Conservation (phyloP, 805 yeast genomes). For the Lipomyces orientalis region DNA sequence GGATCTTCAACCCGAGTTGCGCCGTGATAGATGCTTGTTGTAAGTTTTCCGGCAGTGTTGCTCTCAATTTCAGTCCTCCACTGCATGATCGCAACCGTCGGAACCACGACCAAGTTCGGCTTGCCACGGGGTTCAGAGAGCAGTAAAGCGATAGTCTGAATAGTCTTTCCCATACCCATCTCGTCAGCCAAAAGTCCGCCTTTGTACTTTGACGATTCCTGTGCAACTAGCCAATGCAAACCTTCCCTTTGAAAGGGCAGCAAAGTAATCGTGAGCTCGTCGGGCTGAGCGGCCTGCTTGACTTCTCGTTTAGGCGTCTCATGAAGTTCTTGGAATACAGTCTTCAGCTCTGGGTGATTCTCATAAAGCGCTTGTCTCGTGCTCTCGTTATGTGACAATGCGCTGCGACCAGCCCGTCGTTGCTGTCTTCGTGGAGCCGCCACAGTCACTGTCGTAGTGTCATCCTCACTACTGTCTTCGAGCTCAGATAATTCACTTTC, state of each 20-base stretch:
- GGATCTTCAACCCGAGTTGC: constrained; percentile 68
- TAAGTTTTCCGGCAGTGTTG: constrained; percentile 75
- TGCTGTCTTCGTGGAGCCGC: constrained; percentile 5
- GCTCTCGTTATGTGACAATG: constrained; percentile 24
- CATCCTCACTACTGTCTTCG: constrained; percentile 19
- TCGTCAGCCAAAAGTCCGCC: constrained; percentile 98
- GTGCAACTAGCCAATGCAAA: constrained; percentile 81
- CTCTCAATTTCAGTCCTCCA: constrained; percentile 93
- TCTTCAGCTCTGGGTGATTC: constrained; percentile 77
- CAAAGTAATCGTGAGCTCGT: constrained; percentile 70
- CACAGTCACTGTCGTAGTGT: not conserved
- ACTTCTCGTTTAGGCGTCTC: constrained; percentile 52
- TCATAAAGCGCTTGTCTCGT: constrained; percentile 58
- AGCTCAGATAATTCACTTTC: constrained; percentile 16
- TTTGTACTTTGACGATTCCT: constrained; percentile 75
- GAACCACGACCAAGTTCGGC: constrained; percentile 92
- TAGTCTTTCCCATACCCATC: constrained; percentile 99
- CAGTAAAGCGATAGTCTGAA: constrained; percentile 89
- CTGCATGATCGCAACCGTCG: constrained; percentile 98
- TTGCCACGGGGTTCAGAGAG: constrained; percentile 58
- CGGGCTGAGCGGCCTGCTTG: constrained; percentile 70
- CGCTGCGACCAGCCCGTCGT: constrained; percentile 13
- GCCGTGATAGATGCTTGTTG: constrained; percentile 82
- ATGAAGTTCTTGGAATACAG: constrained; percentile 70
- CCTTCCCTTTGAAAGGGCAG: constrained; percentile 96